Conservation (phyloP, 2,329 filamentous ascomycete species). For the Cercospora berteroae region DNA sequence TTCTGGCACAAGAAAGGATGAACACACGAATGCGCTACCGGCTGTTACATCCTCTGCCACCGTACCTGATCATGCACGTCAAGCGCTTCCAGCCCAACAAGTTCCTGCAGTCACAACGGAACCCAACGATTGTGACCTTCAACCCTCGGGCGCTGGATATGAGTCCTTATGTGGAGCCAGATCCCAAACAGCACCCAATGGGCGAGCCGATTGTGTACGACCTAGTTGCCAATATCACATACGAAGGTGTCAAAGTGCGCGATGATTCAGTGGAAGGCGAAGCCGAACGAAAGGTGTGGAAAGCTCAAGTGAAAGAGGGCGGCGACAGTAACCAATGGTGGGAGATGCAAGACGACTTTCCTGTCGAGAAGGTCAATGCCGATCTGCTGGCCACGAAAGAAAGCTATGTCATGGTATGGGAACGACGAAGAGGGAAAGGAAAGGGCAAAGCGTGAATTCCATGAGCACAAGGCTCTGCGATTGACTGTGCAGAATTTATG, state of each 20-base stretch:
- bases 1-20: slow-evolving; percentile 81
- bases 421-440: slow-evolving; percentile 59
- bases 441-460: slow-evolving; percentile 21
- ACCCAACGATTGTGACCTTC: slow-evolving; percentile 97
- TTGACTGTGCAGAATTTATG: background rate
- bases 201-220: slow-evolving; percentile 92
- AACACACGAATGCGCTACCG: slow-evolving; percentile 86
- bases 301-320: slow-evolving; percentile 75
- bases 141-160: slow-evolving; percentile 82
- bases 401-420: slow-evolving; percentile 95
- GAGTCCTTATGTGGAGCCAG: slow-evolving; percentile 86
- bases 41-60: slow-evolving; percentile 83
- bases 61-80: slow-evolving; percentile 89
- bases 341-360: slow-evolving; percentile 84
- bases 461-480: background rate
- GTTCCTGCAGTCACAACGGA: slow-evolving; percentile 84
- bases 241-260: slow-evolving; percentile 72
- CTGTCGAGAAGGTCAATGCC: slow-evolving; percentile 78
- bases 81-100: slow-evolving; percentile 97
- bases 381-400: slow-evolving; percentile 92
- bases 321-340: slow-evolving; percentile 78
- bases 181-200: slow-evolving; percentile 65
- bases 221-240: slow-evolving; percentile 90
- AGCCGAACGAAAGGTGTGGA: slow-evolving; percentile 91
- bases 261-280: slow-evolving; percentile 86